Percentiles rank a stretch among this genome's conserved stretches.
phyloP scores from a whole-genome alignment of 2,329 filamentous ascomycete species.

The Botryosphaeria agaves region DNA sequence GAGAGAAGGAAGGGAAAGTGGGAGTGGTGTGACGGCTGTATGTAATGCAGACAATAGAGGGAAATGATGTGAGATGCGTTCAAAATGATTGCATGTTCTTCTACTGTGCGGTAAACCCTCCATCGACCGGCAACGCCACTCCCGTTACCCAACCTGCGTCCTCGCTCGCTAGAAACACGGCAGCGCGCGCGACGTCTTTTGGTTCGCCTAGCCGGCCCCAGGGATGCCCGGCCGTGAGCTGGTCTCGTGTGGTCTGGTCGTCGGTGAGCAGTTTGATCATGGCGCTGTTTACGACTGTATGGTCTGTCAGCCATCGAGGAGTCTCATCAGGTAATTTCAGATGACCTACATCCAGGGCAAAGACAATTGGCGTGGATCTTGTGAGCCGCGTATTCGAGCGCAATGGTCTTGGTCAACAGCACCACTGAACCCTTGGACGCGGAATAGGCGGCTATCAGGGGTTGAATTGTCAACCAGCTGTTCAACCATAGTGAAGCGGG shows the following conservation, averaged over 20 bases:
- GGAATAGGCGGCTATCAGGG: constrained; percentile 8
- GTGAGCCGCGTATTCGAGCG: constrained; percentile 10
- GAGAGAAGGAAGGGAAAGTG: constrained; percentile 3
- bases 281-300: constrained; percentile 8
- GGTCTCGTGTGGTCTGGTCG: constrained; percentile 1
- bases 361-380: constrained; percentile 13
- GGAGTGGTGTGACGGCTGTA: too few species aligned
- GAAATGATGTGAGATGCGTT: too few species aligned
- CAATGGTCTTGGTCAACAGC: constrained; percentile 12
- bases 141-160: constrained; percentile 8
- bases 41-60: too few species aligned
- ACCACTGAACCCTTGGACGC: constrained; percentile 12
- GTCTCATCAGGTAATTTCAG: neutral
- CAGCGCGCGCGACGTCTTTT: constrained; percentile 10
- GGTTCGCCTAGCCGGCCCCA: constrained; percentile 9
- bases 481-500: neutral
- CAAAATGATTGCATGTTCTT: too few species aligned
- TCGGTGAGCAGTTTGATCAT: constrained; percentile 4
- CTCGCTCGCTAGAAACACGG: constrained; percentile 10
- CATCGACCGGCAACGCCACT: constrained; percentile 3
- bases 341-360: constrained; percentile 10
- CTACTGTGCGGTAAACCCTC: constrained; percentile 2
- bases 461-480: neutral
- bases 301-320: neutral
- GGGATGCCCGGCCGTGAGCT: constrained; percentile 5